A percentile compares a stretch with the other conserved stretches of the same genome.
These are phyloP conservation scores for Candida cerambycidarum DNA, from an alignment of 805 yeast genomes.

Conservation along the genomic window DNA sequence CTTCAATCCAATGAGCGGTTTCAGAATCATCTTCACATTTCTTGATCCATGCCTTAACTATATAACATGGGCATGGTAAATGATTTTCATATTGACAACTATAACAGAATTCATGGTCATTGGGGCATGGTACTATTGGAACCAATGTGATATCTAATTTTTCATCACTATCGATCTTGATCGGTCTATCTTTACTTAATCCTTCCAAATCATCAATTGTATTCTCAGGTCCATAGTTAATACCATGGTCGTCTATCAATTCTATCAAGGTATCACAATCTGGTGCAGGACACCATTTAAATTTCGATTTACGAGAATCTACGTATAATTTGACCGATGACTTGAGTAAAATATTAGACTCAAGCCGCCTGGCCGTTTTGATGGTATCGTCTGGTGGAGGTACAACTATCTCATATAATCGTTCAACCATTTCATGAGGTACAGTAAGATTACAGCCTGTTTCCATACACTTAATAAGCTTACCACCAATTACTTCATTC, in stretches of 20 bases:
- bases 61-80: constrained; percentile 76
- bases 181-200: constrained; percentile 8
- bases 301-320: constrained; percentile 42
- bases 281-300: constrained; percentile 82
- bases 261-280: constrained; percentile 69
- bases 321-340: constrained; percentile 51
- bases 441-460: constrained; percentile 49
- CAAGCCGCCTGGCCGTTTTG: background rate
- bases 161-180: constrained; percentile 4
- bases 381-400: constrained; percentile 13
- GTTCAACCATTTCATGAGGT: constrained; percentile 40
- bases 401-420: constrained; percentile 8
- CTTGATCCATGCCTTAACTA: constrained; percentile 69
- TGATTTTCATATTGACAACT: constrained; percentile 76
- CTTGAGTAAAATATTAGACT: constrained; percentile 31
- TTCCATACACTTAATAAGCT: constrained; percentile 65
- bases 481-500: constrained; percentile 48
- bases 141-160: constrained; percentile 26
- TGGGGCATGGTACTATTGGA: constrained; percentile 69
- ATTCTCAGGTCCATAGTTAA: constrained; percentile 9
- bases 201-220: constrained; percentile 21
- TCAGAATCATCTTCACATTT: constrained; percentile 87
- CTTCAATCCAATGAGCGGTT: constrained; percentile 81
- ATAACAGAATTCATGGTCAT: constrained; percentile 75
- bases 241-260: constrained; percentile 13